Evolutionary conservation across 352 stramenopile genomes (phyloP).

Genomic region (Phytophthora pisi): DNA sequence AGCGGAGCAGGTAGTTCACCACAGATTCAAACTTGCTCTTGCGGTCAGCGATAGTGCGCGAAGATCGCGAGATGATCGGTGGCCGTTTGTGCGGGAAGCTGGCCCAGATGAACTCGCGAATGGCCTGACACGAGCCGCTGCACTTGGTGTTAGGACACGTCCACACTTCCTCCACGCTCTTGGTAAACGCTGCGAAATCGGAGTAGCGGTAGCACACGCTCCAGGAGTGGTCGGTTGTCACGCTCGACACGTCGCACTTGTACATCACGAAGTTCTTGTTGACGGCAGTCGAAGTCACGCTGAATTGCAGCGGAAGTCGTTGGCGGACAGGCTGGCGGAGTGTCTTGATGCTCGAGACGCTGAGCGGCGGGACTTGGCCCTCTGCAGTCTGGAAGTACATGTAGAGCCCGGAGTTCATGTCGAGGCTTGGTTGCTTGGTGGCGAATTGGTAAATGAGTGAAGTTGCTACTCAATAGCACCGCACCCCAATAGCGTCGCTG

Average conservation of each 20-base stretch:
- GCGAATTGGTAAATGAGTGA: conserved; percentile 19
- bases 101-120: conserved; percentile 58
- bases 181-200: conserved; percentile 59
- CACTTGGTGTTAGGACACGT: conserved; percentile 61
- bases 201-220: conserved; percentile 61
- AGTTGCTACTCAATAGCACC: background rate
- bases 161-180: conserved; percentile 46
- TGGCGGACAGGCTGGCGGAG: conserved; percentile 35
- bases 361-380: conserved; percentile 18
- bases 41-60: conserved; percentile 46
- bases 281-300: conserved; percentile 36
- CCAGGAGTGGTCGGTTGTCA: conserved; percentile 48
- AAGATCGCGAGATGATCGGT: conserved; percentile 37
- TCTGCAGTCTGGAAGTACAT: background rate
- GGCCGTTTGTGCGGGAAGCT: conserved; percentile 65
- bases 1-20: conserved; percentile 66
- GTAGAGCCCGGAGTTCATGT: conserved; percentile 23
- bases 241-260: conserved; percentile 46
- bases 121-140: conserved; percentile 60
- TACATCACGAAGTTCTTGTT: conserved; percentile 55
- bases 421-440: conserved; percentile 3
- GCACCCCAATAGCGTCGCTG: conserved; percentile 1
- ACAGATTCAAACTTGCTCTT: conserved; percentile 61
- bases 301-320: conserved; percentile 50
- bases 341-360: conserved; percentile 35